Evolutionary conservation across 352 stramenopile genomes (phyloP).

Genomic region (Blastocystis sp.): DNA sequence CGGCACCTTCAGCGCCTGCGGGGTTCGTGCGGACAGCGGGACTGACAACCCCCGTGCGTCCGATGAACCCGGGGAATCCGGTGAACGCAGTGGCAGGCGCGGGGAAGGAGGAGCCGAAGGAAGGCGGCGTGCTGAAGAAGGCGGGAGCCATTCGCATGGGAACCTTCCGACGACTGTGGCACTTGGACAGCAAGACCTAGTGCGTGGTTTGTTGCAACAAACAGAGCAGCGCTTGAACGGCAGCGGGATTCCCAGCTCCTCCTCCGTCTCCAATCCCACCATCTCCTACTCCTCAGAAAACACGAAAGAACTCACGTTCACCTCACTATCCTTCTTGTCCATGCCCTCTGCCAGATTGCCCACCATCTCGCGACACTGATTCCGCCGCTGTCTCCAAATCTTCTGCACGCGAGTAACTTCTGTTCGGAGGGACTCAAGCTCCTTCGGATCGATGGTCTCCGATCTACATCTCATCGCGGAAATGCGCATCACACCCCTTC

Average conservation of each 20-base stretch:
- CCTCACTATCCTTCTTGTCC: constrained; percentile 35
- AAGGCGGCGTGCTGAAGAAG: neutral
- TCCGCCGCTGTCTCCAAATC: constrained; percentile 57
- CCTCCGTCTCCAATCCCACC: constrained; percentile 55
- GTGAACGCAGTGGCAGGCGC: neutral
- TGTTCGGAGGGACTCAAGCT: constrained; percentile 4
- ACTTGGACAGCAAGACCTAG: neutral
- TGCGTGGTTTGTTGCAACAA: neutral
- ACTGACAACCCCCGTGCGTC: neutral
- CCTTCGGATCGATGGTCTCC: constrained; percentile 57
- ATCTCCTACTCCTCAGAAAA: constrained; percentile 11
- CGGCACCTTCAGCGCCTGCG: too few species aligned
- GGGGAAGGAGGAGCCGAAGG: neutral
- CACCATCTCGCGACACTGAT: constrained; percentile 44
- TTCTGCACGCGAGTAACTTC: constrained; percentile 35
- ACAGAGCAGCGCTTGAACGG: constrained; percentile 40
- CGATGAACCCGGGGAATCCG: neutral
- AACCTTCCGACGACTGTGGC: neutral
- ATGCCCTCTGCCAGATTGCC: constrained; percentile 52
- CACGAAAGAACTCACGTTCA: neutral
- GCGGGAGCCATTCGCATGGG: neutral
- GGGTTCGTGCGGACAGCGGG: too few species aligned
- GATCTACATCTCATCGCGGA: neutral
- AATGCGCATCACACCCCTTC: constrained; percentile 5
- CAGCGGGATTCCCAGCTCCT: constrained; percentile 58